Evolutionary conservation across 108 stramenopile genomes (phyloP).

Genomic region (Pseudonitzschia pungens): DNA sequence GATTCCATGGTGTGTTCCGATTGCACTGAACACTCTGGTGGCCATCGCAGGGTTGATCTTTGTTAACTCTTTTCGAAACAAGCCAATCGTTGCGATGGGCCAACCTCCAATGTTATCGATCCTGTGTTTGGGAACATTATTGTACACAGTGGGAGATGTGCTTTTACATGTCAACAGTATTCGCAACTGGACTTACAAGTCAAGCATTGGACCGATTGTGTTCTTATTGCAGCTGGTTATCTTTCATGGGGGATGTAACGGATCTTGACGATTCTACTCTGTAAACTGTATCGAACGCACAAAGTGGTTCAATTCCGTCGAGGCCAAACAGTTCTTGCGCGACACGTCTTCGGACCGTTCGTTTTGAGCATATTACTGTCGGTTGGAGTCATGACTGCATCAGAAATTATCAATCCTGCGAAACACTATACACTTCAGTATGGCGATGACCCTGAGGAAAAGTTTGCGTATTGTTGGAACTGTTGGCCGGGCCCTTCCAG

Average conservation of each 20-base stretch:
- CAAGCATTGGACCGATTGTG: not conserved
- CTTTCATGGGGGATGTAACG: not conserved
- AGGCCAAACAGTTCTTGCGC: not conserved
- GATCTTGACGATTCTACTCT: not conserved
- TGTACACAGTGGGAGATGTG: not conserved
- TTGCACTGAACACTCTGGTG: not conserved
- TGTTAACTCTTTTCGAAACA: not conserved
- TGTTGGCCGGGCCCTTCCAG: too few species aligned
- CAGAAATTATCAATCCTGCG: not conserved
- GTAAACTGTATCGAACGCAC: not conserved
- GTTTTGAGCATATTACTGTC: not conserved
- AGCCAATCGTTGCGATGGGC: not conserved
- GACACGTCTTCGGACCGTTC: not conserved
- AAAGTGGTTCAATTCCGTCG: slow-evolving; percentile 4
- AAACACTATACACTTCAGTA: not conserved
- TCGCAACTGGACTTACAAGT: not conserved
- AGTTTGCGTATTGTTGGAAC: not conserved
- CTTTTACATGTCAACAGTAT: not conserved
- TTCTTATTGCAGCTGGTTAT: not conserved
- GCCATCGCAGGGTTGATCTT: not conserved
- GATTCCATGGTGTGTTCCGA: not conserved
- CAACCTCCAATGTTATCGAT: not conserved
- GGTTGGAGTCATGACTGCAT: not conserved
- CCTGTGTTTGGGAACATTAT: not conserved
- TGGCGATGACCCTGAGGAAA: not conserved